phyloP scores from a whole-genome alignment of 805 yeast genomes.

The Lachancea thermotolerans region DNA sequence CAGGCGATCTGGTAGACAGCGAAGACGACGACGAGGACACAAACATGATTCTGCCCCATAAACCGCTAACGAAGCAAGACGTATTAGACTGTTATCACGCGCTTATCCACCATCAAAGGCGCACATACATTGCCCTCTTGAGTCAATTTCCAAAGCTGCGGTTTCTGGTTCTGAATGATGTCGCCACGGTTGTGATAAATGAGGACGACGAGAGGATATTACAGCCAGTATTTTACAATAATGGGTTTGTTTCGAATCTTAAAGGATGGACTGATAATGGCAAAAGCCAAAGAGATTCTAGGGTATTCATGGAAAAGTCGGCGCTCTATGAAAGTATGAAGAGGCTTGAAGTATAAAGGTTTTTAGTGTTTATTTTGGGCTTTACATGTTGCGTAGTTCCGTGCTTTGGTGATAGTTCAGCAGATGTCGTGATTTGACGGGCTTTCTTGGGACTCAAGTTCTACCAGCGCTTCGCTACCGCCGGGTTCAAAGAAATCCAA shows the following conservation, averaged over 20 bases:
- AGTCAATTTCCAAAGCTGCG: conserved; percentile 30
- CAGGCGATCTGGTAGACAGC: conserved; percentile 1
- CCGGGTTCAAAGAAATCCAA: conserved; percentile 2
- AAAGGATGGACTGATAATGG: conserved; percentile 23
- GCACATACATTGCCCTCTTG: conserved; percentile 32
- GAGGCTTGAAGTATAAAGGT: not conserved
- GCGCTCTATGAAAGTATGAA: not conserved
- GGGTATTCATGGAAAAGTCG: conserved; percentile 2
- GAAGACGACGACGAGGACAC: conserved; percentile 7
- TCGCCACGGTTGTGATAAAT: conserved; percentile 30
- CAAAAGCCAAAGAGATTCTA: not conserved
- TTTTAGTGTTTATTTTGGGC: too few relatives aligned
- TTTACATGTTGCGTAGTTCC: too few relatives aligned
- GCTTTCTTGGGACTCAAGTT: not conserved
- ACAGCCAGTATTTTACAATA: conserved; percentile 33
- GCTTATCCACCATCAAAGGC: conserved; percentile 33
- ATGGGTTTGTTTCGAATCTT: conserved; percentile 30
- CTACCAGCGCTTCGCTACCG: not conserved
- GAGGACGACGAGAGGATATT: conserved; percentile 27
- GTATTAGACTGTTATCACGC: conserved; percentile 33
- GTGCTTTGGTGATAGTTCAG: too few relatives aligned
- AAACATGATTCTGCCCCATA: conserved; percentile 4
- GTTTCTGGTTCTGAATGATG: conserved; percentile 36
- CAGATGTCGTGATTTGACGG: not conserved
- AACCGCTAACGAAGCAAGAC: conserved; percentile 23